Conservation (phyloP, 1,139 yeast genomes). For the Yamadazyma atmosphaerica region DNA sequence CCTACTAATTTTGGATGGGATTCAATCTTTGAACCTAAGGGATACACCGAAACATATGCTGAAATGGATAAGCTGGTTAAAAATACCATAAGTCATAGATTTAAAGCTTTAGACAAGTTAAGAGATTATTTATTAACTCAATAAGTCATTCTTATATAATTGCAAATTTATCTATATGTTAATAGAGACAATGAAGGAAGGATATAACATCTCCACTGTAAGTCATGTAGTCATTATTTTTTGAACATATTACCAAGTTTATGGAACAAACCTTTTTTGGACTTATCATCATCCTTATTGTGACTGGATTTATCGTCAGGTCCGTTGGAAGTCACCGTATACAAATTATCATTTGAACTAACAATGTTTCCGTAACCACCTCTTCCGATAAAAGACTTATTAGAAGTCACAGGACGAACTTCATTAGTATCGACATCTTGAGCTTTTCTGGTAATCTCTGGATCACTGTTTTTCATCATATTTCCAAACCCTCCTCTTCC, state of each 20-base stretch:
- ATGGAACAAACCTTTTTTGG: constrained; percentile 29
- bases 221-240: constrained; percentile 5
- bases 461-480: constrained; percentile 66
- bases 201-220: constrained; percentile 1
- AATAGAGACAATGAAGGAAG: constrained; percentile 2
- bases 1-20: constrained; percentile 93
- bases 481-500: constrained; percentile 86
- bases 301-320: constrained; percentile 9
- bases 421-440: constrained; percentile 64
- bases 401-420: constrained; percentile 37
- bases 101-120: constrained; percentile 73
- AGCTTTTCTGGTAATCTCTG: constrained; percentile 59
- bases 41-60: constrained; percentile 76
- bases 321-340: constrained; percentile 28
- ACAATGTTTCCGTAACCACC: constrained; percentile 53
- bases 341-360: constrained; percentile 17
- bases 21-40: constrained; percentile 80
- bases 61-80: constrained; percentile 79
- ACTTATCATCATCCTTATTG: constrained; percentile 10
- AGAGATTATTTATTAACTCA: constrained; percentile 50
- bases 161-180: constrained; percentile 2
- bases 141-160: constrained; percentile 8
- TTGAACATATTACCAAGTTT: constrained; percentile 34
- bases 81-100: constrained; percentile 85
- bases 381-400: constrained; percentile 44